Percentiles rank a stretch among this genome's conserved stretches.
These are phyloP conservation scores for Hypoxylon sp. DNA, from an alignment of 2,329 filamentous ascomycete species.

Conservation along the genomic window DNA sequence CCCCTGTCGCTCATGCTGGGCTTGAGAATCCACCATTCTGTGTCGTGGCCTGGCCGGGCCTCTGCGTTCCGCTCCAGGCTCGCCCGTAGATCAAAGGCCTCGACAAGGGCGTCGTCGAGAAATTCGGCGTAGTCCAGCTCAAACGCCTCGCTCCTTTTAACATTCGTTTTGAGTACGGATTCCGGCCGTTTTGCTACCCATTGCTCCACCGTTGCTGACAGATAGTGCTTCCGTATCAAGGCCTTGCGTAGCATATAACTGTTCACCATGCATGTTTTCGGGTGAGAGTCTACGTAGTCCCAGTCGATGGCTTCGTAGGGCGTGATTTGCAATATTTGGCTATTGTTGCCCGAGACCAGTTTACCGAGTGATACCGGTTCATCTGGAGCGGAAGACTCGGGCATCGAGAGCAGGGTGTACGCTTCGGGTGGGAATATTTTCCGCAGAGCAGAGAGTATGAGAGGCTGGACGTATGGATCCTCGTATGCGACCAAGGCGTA, in stretches of 20 bases:
- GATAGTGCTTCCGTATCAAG: slow-evolving; percentile 93
- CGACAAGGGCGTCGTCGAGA: slow-evolving; percentile 88
- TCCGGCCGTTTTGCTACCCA: slow-evolving; percentile 86
- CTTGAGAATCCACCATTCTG: slow-evolving; percentile 96
- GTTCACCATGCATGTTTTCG: slow-evolving; percentile 74
- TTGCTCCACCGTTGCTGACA: slow-evolving; percentile 81
- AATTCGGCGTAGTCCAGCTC: slow-evolving; percentile 98
- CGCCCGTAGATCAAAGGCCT: slow-evolving; percentile 85
- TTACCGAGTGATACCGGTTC: slow-evolving; percentile 48
- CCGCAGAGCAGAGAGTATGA: slow-evolving; percentile 77
- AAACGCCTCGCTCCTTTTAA: slow-evolving; percentile 83
- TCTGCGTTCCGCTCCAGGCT: slow-evolving; percentile 74
- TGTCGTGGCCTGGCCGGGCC: slow-evolving; percentile 27
- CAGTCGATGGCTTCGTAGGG: slow-evolving; percentile 92
- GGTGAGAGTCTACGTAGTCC: slow-evolving; percentile 70
- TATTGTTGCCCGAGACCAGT: slow-evolving; percentile 50
- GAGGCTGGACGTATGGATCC: slow-evolving; percentile 86
- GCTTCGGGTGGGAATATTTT: slow-evolving; percentile 63
- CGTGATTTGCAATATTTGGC: slow-evolving; percentile 76
- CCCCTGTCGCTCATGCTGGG: slow-evolving; percentile 97
- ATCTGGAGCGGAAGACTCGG: slow-evolving; percentile 37
- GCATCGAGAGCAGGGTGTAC: slow-evolving; percentile 63
- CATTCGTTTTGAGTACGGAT: slow-evolving; percentile 71
- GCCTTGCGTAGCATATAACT: slow-evolving; percentile 96
- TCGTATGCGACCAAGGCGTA: slow-evolving; percentile 85